Conservation (phyloP, 139 green algal species). For the Haematococcus lacustris region DNA sequence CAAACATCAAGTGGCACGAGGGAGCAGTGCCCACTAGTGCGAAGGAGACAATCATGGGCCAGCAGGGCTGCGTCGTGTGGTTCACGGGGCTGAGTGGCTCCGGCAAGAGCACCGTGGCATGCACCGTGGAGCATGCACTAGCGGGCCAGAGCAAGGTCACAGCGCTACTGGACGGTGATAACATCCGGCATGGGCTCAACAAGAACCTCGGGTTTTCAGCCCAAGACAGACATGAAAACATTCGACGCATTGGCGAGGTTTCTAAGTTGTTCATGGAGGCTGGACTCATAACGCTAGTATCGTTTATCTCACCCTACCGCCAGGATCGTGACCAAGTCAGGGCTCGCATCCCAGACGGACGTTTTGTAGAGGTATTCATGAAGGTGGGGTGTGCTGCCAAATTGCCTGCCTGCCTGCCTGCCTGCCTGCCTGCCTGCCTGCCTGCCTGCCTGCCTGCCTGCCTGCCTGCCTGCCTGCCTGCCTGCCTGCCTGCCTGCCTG, state of each 20-base stretch:
- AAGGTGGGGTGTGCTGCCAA: constrained; percentile 46
- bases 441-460: no score
- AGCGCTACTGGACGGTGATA: constrained; percentile 89
- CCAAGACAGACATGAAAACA: constrained; percentile 87
- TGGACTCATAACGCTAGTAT: constrained; percentile 83
- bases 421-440: no score
- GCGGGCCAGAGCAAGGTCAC: constrained; percentile 60
- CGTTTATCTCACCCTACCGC: constrained; percentile 91
- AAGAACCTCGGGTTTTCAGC: constrained; percentile 84
- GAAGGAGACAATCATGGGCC: constrained; percentile 75
- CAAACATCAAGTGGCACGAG: constrained; percentile 93
- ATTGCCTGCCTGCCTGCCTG: no score
- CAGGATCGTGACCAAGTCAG: constrained; percentile 65
- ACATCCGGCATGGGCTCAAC: constrained; percentile 89
- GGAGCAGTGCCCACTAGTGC: constrained; percentile 41
- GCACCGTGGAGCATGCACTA: constrained; percentile 55
- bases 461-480: no score
- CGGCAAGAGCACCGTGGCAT: constrained; percentile 76
- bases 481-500: no score
- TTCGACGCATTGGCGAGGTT: constrained; percentile 87
- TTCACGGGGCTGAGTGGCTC: constrained; percentile 79
- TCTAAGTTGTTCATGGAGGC: constrained; percentile 86
- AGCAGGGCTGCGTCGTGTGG: constrained; percentile 85
- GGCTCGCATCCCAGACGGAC: constrained; percentile 38
- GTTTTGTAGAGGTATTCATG: constrained; percentile 90